Conservation (phyloP, 2,329 filamentous ascomycete genomes). For the Sporothrix pseudoabietina region DNA sequence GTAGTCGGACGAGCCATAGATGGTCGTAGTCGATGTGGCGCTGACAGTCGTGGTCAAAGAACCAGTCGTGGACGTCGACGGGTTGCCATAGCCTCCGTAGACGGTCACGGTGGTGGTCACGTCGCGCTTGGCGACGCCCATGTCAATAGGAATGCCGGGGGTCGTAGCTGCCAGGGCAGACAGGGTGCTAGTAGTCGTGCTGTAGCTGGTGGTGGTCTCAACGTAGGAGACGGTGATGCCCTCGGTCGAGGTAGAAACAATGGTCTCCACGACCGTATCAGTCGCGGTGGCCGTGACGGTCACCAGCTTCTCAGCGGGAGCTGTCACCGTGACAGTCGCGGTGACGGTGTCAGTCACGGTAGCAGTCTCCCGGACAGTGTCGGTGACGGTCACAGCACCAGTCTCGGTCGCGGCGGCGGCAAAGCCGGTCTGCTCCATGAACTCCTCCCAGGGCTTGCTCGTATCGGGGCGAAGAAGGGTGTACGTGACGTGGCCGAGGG, state of each 20-base stretch:
- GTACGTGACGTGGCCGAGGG: conserved; percentile 9
- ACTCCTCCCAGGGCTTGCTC: not conserved
- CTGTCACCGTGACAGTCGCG: not conserved
- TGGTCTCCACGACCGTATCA: not conserved
- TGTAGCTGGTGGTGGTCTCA: not conserved
- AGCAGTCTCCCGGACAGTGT: not conserved
- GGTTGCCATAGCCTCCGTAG: conserved; percentile 17
- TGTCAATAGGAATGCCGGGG: not conserved
- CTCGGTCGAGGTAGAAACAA: not conserved
- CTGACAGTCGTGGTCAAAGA: conserved; percentile 8
- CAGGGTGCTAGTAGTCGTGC: not conserved
- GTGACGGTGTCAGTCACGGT: not conserved
- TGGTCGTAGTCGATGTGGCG: conserved; percentile 18
- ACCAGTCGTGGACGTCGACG: conserved; percentile 6
- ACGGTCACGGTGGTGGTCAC: conserved; percentile 25
- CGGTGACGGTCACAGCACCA: not conserved
- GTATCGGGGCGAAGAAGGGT: conserved; percentile 6
- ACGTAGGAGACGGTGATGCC: not conserved
- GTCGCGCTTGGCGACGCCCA: not conserved
- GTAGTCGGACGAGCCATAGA: not conserved
- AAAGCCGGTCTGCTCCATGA: conserved; percentile 7
- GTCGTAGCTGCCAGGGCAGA: conserved; percentile 11
- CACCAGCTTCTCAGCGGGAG: not conserved
- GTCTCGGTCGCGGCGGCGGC: not conserved
- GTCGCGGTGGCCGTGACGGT: not conserved